phyloP scores from a whole-genome alignment of 495 filamentous ascomycete genomes.

The Antarctomyces pellizariae region DNA sequence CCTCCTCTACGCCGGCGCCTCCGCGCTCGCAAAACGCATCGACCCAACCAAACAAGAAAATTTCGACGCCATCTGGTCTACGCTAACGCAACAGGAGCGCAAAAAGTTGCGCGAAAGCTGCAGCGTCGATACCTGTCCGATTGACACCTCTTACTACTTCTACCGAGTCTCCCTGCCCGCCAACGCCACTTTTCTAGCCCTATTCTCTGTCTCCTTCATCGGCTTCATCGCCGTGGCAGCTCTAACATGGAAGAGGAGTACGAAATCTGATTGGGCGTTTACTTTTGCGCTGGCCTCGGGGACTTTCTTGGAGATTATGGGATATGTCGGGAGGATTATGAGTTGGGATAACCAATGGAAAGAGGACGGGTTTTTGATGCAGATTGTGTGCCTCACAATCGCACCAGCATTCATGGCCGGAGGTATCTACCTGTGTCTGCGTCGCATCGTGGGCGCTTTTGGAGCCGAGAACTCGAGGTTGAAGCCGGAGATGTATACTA shows the following conservation, averaged over 20 bases:
- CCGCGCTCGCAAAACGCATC: no score
- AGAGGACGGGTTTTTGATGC: slow-evolving; percentile 20
- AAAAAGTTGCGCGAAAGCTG: slow-evolving; percentile 4
- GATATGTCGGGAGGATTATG: slow-evolving; percentile 21
- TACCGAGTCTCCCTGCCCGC: slow-evolving; percentile 20
- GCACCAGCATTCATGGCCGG: slow-evolving; percentile 40
- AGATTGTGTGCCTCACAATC: slow-evolving; percentile 30
- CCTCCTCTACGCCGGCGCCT: no score
- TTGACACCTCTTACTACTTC: slow-evolving; percentile 12
- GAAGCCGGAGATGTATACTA: slow-evolving; percentile 26
- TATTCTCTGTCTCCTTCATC: slow-evolving; percentile 18
- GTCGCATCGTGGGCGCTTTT: slow-evolving; percentile 31
- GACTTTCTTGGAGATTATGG: slow-evolving; percentile 19
- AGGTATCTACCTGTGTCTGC: slow-evolving; percentile 37
- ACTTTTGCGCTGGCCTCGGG: slow-evolving; percentile 20
- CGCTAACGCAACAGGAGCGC: no score
- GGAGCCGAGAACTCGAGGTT: slow-evolving; percentile 38
- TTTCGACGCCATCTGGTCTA: no score
- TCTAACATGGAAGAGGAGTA: no score
- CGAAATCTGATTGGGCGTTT: slow-evolving; percentile 16
- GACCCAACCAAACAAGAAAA: no score
- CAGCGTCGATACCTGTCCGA: slow-evolving; percentile 4
- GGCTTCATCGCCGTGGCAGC: slow-evolving; percentile 21
- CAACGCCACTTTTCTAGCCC: slow-evolving; percentile 18
- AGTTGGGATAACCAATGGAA: slow-evolving; percentile 19